Base-by-base conservation (phyloP, 2,329 filamentous ascomycete genomes). In the Cercospora canescens region DNA sequence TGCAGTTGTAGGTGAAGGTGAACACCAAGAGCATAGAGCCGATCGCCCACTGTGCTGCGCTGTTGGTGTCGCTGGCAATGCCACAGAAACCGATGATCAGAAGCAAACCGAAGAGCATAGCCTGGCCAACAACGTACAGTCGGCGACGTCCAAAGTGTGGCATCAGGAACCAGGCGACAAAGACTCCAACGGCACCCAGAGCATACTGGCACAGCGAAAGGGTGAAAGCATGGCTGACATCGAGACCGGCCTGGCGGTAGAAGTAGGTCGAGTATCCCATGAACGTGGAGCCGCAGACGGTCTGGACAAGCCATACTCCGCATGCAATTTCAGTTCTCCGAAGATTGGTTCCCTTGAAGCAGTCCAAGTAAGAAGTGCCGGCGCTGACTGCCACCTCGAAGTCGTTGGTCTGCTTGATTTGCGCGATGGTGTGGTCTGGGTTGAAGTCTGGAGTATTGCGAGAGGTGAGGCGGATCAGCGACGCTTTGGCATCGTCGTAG, bases 331-430 rank as follows among this genome's bases (percentile, higher is more conserved):
- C 79, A 4, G 80, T 82, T 3, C 80, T 77, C 2, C 80, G 79
- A 69, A 84, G 76, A 69, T 88, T 83, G 14, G 68, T 70, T 8
- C 76, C 75, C 56, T 74, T 76, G 69, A 80, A 79, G 70, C 78
- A 80, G 62, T 80, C 78, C 4, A 74, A 45, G 63, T 79, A 80
- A 1, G 71, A 72, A 4, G 74, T 74, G 16, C 76, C 76, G 11
- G 65, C 55, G 1, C 65, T 65, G 37, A 70, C 60, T 8, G 74
- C 71, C 63, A 75, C 75, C 65, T 80, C 79, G 8, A 77, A 67
- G 41, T 74, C 68, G 39, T 74, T 79, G 6, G 79, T 81, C 30
- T 79, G 72, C 9, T 73, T 70, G 55, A 82, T 81, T 73, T 79
- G 76, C 6, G 76, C 73, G 41, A 81, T 67, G 1, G 73, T 76